Evolutionary conservation across 352 stramenopile species (phyloP).

Genomic region (Phytophthora aleatoria): DNA sequence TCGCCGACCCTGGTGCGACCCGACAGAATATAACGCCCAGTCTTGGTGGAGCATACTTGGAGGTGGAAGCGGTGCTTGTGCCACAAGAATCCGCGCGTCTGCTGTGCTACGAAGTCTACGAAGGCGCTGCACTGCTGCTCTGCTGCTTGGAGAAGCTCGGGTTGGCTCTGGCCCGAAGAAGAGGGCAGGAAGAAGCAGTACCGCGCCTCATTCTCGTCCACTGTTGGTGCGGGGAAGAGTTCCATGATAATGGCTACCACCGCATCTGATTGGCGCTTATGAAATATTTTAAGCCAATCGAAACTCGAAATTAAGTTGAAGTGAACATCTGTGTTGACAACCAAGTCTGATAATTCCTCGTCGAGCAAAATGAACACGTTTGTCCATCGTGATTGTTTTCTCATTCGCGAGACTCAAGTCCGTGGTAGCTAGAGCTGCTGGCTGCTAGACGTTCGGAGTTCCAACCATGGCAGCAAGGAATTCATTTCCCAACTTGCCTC

Average conservation of each 20-base stretch:
- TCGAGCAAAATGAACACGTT: slow-evolving; percentile 5
- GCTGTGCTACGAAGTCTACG: slow-evolving; percentile 33
- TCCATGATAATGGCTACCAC: slow-evolving; percentile 19
- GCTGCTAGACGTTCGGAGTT: background rate
- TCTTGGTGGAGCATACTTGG: slow-evolving; percentile 8
- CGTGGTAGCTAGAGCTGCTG: slow-evolving; percentile 1
- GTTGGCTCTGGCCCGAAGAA: background rate
- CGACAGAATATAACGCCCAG: slow-evolving; percentile 38
- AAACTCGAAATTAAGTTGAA: too few relatives aligned
- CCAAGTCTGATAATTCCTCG: slow-evolving; percentile 14
- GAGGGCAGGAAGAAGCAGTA: slow-evolving; percentile 50
- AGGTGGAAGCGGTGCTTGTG: slow-evolving; percentile 62
- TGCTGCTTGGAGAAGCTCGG: slow-evolving; percentile 12
- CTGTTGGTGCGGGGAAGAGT: slow-evolving; percentile 28
- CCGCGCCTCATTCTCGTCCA: slow-evolving; percentile 32
- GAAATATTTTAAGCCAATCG: slow-evolving; percentile 2
- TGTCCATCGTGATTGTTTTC: slow-evolving; percentile 7
- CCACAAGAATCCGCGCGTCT: slow-evolving; percentile 57
- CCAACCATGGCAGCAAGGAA: background rate
- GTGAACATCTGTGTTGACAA: background rate
- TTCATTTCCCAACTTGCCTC: slow-evolving; percentile 29
- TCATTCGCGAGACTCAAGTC: background rate
- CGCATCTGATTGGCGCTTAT: background rate
- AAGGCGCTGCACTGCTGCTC: slow-evolving; percentile 25
- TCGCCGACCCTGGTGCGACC: slow-evolving; percentile 52